phyloP scores from a whole-genome alignment of 2,329 filamentous ascomycete genomes.

The Pseudogymnoascus sp. region DNA sequence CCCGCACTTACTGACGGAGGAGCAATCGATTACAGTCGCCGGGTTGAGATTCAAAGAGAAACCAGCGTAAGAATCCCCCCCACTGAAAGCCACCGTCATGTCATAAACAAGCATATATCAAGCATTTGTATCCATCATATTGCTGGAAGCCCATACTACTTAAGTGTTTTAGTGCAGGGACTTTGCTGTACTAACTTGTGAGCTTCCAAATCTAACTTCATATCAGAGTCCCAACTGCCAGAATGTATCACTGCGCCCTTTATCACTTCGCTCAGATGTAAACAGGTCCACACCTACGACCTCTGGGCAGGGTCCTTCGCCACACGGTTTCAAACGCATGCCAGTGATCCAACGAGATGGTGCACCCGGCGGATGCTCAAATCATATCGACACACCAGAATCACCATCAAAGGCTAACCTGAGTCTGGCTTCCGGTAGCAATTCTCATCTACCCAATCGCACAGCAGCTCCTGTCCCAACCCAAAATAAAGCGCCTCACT shows the following conservation, averaged over 20 bases:
- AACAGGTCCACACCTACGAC: conserved; percentile 24
- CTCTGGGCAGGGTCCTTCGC: not conserved
- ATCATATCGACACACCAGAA: not conserved
- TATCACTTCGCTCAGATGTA: conserved; percentile 21
- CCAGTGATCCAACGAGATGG: not conserved
- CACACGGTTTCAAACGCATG: not conserved
- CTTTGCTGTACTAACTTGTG: not conserved
- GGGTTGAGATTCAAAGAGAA: conserved; percentile 27
- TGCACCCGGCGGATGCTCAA: not conserved
- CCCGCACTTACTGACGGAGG: conserved; percentile 29
- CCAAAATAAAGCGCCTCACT: not conserved
- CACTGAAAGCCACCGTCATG: not conserved
- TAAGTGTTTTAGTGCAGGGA: not conserved
- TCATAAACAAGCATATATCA: not conserved
- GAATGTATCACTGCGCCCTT: conserved; percentile 13
- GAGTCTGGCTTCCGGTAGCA: not conserved
- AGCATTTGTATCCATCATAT: not conserved
- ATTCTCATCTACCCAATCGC: not conserved
- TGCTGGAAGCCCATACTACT: not conserved
- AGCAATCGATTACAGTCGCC: conserved; percentile 26
- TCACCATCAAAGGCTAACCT: not conserved
- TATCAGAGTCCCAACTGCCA: not conserved
- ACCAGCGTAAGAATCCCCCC: not conserved
- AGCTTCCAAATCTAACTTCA: not conserved
- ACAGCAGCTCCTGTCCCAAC: not conserved